Evolutionary conservation across 257 asterid genomes (phyloP).

Genomic region (Coffea eugenioides): DNA sequence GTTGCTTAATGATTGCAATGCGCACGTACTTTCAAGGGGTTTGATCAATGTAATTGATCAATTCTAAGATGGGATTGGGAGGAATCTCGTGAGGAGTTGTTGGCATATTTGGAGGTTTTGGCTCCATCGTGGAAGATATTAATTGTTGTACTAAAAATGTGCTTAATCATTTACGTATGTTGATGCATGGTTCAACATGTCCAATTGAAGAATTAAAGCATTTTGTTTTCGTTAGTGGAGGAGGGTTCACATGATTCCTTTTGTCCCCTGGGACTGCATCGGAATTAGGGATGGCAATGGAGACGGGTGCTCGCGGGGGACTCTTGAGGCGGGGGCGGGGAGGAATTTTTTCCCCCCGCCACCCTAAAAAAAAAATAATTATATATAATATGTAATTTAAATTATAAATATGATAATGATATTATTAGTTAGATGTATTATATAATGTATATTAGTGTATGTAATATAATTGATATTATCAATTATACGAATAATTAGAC

Average conservation of each 20-base stretch:
- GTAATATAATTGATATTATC: too few species aligned
- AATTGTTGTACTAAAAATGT: neutral
- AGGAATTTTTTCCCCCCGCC: too few species aligned
- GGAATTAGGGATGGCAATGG: too few species aligned
- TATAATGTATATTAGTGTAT: too few species aligned
- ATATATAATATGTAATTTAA: too few species aligned
- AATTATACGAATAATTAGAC: too few species aligned
- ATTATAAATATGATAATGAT: too few species aligned
- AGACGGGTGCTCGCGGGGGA: too few species aligned
- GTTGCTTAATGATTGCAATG: neutral
- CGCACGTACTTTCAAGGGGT: slow-evolving; percentile 4
- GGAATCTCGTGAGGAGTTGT: slow-evolving; percentile 33
- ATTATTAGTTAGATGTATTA: too few species aligned
- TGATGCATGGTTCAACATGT: neutral
- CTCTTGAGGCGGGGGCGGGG: too few species aligned
- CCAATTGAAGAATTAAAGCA: neutral
- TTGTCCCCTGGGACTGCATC: neutral
- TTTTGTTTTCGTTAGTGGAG: neutral
- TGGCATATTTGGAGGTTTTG: neutral
- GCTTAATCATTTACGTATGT: neutral
- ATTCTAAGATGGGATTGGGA: slow-evolving; percentile 8
- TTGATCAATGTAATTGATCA: neutral
- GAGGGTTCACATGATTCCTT: neutral
- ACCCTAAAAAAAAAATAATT: too few species aligned
- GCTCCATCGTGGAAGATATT: neutral